Evolutionary conservation across 2,329 filamentous ascomycete genomes (phyloP).

Genomic region (Eutypa lata): DNA sequence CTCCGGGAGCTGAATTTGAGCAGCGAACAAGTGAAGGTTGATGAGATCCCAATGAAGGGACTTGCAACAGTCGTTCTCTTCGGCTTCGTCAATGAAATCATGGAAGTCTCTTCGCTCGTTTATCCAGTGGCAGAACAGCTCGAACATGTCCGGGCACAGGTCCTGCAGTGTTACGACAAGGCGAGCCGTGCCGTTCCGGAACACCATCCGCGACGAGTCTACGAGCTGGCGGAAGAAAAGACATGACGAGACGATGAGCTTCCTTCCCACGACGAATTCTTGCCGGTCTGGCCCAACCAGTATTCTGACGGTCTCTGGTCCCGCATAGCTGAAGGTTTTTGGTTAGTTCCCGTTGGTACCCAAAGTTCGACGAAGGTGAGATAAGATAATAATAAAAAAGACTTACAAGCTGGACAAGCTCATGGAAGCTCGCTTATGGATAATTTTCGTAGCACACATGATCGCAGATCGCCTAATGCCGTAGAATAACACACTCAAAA

Average conservation of each 20-base stretch:
- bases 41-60: slow-evolving; percentile 55
- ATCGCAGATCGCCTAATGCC: not conserved
- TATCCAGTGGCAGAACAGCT: slow-evolving; percentile 32
- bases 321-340: slow-evolving; percentile 10
- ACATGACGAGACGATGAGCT: slow-evolving; percentile 24
- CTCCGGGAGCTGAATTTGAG: slow-evolving; percentile 44
- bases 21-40: slow-evolving; percentile 55
- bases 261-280: slow-evolving; percentile 27
- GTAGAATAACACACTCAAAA: not conserved
- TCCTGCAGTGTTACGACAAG: slow-evolving; percentile 26
- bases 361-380: not conserved
- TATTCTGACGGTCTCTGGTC: slow-evolving; percentile 25
- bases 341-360: slow-evolving; percentile 1
- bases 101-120: slow-evolving; percentile 23
- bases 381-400: not conserved
- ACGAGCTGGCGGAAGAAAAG: slow-evolving; percentile 25
- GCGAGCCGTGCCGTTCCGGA: slow-evolving; percentile 18
- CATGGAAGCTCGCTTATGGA: slow-evolving; percentile 3
- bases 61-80: slow-evolving; percentile 23
- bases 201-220: slow-evolving; percentile 20
- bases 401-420: slow-evolving; percentile 20
- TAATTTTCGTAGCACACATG: not conserved
- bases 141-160: slow-evolving; percentile 31
- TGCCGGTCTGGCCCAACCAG: slow-evolving; percentile 26
- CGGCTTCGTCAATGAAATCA: slow-evolving; percentile 24